phyloP scores from a whole-genome alignment of 768 basidiomycete species.

The Tulasnella sp. region DNA sequence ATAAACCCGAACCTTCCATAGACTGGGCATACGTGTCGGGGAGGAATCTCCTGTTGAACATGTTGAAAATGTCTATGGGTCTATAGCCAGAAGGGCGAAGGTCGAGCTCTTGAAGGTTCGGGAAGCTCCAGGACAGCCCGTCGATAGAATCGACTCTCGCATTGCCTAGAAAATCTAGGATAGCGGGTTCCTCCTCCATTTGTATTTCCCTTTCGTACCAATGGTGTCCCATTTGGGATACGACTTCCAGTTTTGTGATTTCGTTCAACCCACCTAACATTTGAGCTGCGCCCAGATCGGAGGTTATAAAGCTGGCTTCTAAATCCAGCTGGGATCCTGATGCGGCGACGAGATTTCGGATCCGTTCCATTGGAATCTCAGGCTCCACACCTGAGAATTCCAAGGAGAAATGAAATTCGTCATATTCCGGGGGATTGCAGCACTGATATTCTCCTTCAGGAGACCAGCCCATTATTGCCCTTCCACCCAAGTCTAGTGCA shows the following conservation, averaged over 20 bases:
- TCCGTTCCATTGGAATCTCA: background rate
- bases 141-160: background rate
- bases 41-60: background rate
- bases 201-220: too few species aligned
- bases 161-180: background rate
- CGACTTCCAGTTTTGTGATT: background rate
- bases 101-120: background rate
- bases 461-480: too few species aligned
- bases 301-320: background rate
- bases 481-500: too few species aligned
- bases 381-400: background rate
- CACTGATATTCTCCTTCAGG: background rate
- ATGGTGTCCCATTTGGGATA: too few species aligned
- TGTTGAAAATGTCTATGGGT: background rate
- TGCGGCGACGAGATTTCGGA: background rate
- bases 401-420: background rate
- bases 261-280: background rate
- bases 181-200: too few species aligned
- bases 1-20: background rate
- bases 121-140: background rate
- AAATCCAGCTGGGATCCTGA: background rate
- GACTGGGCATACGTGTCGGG: background rate
- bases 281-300: background rate
- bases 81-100: background rate
- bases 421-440: background rate